Conservation (phyloP, 2,329 filamentous ascomycete species). For the Paramyrothecium roridum region DNA sequence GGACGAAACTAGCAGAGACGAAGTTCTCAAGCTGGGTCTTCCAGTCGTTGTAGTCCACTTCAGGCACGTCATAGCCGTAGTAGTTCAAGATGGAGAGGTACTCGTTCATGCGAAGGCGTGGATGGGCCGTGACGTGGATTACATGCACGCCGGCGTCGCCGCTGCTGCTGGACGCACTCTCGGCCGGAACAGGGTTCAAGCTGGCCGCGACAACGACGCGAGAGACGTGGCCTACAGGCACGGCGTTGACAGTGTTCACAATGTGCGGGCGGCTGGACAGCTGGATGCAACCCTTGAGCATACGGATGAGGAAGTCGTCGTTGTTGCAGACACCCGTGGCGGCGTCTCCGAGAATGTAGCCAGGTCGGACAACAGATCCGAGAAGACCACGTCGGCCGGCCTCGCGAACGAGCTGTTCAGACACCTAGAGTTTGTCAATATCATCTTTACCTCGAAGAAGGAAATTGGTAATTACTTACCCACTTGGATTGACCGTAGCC, state of each 20-base stretch:
- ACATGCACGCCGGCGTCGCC: constrained; percentile 52
- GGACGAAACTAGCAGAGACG: constrained; percentile 14
- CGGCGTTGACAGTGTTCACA: constrained; percentile 80
- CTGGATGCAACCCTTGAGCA: constrained; percentile 86
- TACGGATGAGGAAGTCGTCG: constrained; percentile 85
- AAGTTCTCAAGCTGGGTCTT: constrained; percentile 21
- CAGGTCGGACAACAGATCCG: constrained; percentile 80
- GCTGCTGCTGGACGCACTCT: constrained; percentile 1
- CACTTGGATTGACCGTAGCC: constrained; percentile 94
- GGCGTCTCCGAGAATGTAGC: constrained; percentile 74
- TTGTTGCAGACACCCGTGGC: constrained; percentile 69
- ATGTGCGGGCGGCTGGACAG: constrained; percentile 71
- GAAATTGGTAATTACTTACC: constrained; percentile 45
- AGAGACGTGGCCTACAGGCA: constrained; percentile 82
- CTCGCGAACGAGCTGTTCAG: constrained; percentile 67
- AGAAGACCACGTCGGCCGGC: constrained; percentile 73
- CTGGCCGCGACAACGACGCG: constrained; percentile 68
- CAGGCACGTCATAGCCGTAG: constrained; percentile 74
- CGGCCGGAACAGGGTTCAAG: constrained; percentile 52
- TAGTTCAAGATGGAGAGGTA: constrained; percentile 66
- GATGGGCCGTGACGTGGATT: constrained; percentile 76
- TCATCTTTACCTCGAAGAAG: neutral
- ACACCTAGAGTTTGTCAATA: constrained; percentile 6
- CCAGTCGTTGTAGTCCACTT: constrained; percentile 61
- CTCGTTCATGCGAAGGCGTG: constrained; percentile 73